Base-by-base conservation (phyloP, 495 filamentous ascomycete species). In the Penicillium pancosmium region DNA sequence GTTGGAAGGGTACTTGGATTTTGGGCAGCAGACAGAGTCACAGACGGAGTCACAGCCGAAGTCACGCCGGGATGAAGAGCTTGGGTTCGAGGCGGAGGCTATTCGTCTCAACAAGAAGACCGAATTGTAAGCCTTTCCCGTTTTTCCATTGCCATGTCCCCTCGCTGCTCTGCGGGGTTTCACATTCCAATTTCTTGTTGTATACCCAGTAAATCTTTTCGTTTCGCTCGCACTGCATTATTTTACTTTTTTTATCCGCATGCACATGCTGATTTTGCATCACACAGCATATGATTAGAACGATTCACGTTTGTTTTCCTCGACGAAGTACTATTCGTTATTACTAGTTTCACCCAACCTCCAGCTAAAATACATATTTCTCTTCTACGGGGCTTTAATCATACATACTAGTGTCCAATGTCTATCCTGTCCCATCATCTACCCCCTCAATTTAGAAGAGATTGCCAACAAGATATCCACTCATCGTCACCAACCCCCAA, bases 1-100 rank as follows among this genome's bases (percentile, higher is more conserved):
- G 56, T 67, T 97, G 60, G 92, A 94, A 57, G 88, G 86, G 3
- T 86, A 62, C 23, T 63, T 68, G 35, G 59, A 57, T 8, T 47
- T 62, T 13, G 4, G 6, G 27, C 27, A 31, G 27, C 27, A 31
- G 27, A 8, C 27, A 6, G 6, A 36, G 11, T 50, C 40, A 4
- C 27, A 31, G 27, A 8, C 27, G 27, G 27, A 36, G 11, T 50
- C 40, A 4, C 38, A 27, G 1, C 9, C 19, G 18, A 34, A 50
- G 34, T 23, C 27, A 41, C 41, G 56, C 38, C 56, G 53, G 47
- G 49, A 59, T 10, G 64, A 64, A 38, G 59, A 56, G 6, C 23
- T 34, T 19, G 56, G 66, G 43, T 16, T 34, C n/a, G 56, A 68
- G 43, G 51, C 43, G 50, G 60, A 68, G 38, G 63, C 62, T 16